Evolutionary conservation across 1,284 basidiomycete species (phyloP).

Genomic region (Gomphus bonarii): DNA sequence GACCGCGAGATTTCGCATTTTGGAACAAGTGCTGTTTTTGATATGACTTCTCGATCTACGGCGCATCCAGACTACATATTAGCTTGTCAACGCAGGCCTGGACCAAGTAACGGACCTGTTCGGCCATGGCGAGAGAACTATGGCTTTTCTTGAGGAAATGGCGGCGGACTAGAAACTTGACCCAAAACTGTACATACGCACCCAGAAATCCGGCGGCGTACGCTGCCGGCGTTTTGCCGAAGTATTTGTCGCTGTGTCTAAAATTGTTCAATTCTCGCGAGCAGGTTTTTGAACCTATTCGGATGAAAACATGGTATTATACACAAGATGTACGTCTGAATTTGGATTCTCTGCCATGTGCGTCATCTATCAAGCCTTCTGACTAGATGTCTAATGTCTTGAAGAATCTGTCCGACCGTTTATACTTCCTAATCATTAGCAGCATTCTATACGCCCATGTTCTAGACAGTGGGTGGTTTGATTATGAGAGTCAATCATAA

Average conservation of each 20-base stretch:
- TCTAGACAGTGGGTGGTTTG: too few species aligned
- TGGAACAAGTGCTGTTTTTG: conserved; percentile 99
- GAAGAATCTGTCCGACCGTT: too few species aligned
- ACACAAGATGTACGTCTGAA: too few species aligned
- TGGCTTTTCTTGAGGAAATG: conserved; percentile 15
- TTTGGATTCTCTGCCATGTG: too few species aligned
- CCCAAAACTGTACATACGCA: conserved; percentile 36
- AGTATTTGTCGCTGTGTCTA: background rate
- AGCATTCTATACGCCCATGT: too few species aligned
- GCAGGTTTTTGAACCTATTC: too few species aligned
- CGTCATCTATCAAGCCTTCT: too few species aligned
- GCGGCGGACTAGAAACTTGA: conserved; percentile 9
- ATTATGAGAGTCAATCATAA: too few species aligned
- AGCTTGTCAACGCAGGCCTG: background rate
- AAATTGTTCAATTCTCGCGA: background rate
- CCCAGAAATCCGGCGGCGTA: conserved; percentile 2
- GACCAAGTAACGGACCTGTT: conserved; percentile 39
- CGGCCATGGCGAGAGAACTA: conserved; percentile 39
- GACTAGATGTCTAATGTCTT: too few species aligned
- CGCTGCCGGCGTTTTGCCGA: background rate
- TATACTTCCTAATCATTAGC: too few species aligned
- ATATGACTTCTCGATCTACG: conserved; percentile 85
- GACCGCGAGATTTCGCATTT: conserved; percentile 90
- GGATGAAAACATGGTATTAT: too few species aligned
- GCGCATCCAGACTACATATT: conserved; percentile 9